A percentile compares a stretch with the other conserved stretches of the same genome.
Evolutionary conservation across 352 stramenopile genomes (phyloP).

Genomic region (Pythium chondricola): DNA sequence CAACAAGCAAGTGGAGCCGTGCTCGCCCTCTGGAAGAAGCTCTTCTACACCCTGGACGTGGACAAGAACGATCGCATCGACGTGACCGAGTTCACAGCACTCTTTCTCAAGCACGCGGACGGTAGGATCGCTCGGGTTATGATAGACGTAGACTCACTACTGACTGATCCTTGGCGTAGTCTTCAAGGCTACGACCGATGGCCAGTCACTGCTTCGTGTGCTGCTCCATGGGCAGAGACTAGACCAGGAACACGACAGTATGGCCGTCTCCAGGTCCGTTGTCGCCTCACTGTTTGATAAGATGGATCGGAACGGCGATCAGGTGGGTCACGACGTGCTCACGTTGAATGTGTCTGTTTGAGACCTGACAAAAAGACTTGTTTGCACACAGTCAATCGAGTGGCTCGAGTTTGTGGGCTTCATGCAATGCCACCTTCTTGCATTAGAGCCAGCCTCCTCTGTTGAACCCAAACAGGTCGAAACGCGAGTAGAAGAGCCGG

Average conservation of each 20-base stretch:
- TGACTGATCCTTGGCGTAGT: slow-evolving; percentile 22
- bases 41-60: slow-evolving; percentile 60
- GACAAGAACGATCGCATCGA: slow-evolving; percentile 54
- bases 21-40: slow-evolving; percentile 45
- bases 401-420: slow-evolving; percentile 60
- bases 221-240: slow-evolving; percentile 16
- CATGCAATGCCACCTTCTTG: slow-evolving; percentile 20
- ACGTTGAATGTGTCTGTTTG: neutral
- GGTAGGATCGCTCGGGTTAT: slow-evolving; percentile 1
- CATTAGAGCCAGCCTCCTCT: neutral
- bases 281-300: slow-evolving; percentile 34
- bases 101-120: slow-evolving; percentile 32
- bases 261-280: slow-evolving; percentile 10
- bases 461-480: neutral
- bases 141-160: neutral
- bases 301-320: slow-evolving; percentile 45
- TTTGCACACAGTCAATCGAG: slow-evolving; percentile 20
- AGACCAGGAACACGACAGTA: too few relatives aligned
- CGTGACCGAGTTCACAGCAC: slow-evolving; percentile 40
- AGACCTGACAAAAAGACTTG: neutral
- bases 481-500: neutral
- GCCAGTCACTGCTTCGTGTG: slow-evolving; percentile 31
- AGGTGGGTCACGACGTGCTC: slow-evolving; percentile 16
- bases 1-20: neutral
- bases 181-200: slow-evolving; percentile 29